A percentile compares a stretch with the other conserved stretches of the same genome.
Conservation (phyloP, 495 filamentous ascomycete species). For the Chaetomium tenue region DNA sequence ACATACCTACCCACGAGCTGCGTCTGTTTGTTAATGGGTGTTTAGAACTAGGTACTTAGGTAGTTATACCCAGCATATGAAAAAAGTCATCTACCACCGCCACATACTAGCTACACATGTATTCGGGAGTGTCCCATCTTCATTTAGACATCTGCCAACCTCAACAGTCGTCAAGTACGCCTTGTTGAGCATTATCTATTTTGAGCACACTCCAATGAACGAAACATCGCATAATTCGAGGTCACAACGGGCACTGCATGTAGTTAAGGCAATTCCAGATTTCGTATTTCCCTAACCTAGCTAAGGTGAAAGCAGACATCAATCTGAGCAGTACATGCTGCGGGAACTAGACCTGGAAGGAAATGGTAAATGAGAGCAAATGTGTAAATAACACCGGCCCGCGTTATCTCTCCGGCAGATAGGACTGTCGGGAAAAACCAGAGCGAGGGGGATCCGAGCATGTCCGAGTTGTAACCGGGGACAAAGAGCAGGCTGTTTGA, state of each 20-base stretch:
- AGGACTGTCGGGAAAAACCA: not conserved
- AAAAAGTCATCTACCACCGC: not conserved
- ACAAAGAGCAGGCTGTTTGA: not conserved
- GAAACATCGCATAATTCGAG: not conserved
- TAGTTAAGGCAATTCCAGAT: slow-evolving; percentile 3
- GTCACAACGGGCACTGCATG: not conserved
- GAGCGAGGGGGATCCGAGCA: not conserved
- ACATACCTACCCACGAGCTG: not conserved
- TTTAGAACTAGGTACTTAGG: not conserved
- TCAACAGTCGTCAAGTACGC: too few species aligned
- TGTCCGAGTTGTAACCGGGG: not conserved
- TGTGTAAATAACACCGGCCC: not conserved
- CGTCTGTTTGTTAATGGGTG: not conserved
- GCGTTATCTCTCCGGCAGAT: not conserved
- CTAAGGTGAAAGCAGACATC: slow-evolving; percentile 21
- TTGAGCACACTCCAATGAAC: too few species aligned
- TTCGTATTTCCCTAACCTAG: slow-evolving; percentile 23
- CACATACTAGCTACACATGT: too few species aligned
- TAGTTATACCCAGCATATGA: not conserved
- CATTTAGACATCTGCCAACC: too few species aligned
- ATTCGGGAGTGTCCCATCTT: too few species aligned
- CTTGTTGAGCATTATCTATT: too few species aligned
- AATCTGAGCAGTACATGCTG: slow-evolving; percentile 31
- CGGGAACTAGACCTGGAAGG: not conserved
- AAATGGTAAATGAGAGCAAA: slow-evolving; percentile 3